Base-by-base conservation (phyloP, 768 basidiomycete species). In the Phanerochaete sordida region DNA sequence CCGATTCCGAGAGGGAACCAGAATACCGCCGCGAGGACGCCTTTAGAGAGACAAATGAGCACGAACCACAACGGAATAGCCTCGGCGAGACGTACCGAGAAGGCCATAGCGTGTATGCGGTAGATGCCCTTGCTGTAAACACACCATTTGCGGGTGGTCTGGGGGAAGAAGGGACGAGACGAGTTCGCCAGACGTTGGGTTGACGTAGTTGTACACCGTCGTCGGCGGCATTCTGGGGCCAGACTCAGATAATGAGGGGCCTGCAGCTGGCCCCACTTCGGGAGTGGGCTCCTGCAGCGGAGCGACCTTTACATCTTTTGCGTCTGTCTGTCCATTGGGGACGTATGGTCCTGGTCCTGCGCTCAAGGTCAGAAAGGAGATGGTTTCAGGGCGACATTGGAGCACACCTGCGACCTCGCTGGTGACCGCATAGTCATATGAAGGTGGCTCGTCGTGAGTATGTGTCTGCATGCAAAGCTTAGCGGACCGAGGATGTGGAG, bases 1-100 rank as follows among this genome's bases (percentile, higher is more conserved):
- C 85, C 90, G 39, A 94, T 79, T 4, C 92, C 92, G 0, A 93
- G 72, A 3, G 92, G 92, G 76, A 94, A 94, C 91, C 90, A 93
- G 60, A 93, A 76, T 26, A 94, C 74, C 3, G 92, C 91, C 8
- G 88, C 88, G n/a, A 94, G 73, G 31, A 93, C 72, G 57, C 91
- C 91, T 91, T 62, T 1, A 45, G n/a, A 11, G 8, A 31, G 30
- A 30, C 31, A 24, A 35, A 26, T 26, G 58, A 58, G 43, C 21
- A 62, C 64, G 44, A 48, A 64, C 62, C 8, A 11, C 2, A 24
- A 19, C 43, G 33, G 19, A 45, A 2, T 27, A 44, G 26, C 27
- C 12, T 48, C n/a, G 46, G 47, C 2, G 9, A 16, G 57, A 71
- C 84, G 65, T 68, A 85, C 90, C 91, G 8, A 93, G 78, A 3